Evolutionary conservation across 2,329 filamentous ascomycete species (phyloP).

Genomic region (Fusarium pseudocircinatum): DNA sequence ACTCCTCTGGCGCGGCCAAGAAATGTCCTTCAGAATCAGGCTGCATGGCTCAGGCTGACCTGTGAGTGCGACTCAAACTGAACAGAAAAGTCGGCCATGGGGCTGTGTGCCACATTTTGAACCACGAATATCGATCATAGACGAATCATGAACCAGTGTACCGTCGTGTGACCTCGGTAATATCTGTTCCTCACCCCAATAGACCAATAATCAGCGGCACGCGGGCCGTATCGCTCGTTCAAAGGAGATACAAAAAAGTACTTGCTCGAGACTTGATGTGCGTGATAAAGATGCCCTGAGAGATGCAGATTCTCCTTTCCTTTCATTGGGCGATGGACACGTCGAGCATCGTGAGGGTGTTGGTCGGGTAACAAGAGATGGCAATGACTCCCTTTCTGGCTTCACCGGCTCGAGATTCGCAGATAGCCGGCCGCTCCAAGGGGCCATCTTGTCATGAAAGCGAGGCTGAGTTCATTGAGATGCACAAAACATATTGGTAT

Average conservation of each 20-base stretch:
- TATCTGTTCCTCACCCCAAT: background rate
- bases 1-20: background rate
- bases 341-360: conserved; percentile 7
- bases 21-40: background rate
- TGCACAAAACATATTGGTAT: background rate
- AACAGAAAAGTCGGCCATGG: background rate
- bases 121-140: background rate
- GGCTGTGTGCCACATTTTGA: background rate
- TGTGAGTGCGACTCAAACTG: background rate
- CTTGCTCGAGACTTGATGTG: conserved; percentile 7
- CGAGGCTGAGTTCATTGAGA: conserved; percentile 14
- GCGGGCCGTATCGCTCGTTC: conserved; percentile 8
- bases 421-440: background rate
- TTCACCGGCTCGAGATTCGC: conserved; percentile 14
- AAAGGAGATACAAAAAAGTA: conserved; percentile 16
- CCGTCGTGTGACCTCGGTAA: conserved; percentile 1
- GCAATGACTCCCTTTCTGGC: conserved; percentile 1
- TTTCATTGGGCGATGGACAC: background rate
- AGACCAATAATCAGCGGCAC: background rate
- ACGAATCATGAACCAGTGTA: conserved; percentile 3
- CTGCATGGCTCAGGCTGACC: background rate
- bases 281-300: background rate
- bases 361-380: conserved; percentile 9
- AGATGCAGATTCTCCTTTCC: background rate
- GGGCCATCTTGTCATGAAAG: background rate